Evolutionary conservation across 2,329 filamentous ascomycete species (phyloP).

Genomic region (Pseudogymnoascus sp.): DNA sequence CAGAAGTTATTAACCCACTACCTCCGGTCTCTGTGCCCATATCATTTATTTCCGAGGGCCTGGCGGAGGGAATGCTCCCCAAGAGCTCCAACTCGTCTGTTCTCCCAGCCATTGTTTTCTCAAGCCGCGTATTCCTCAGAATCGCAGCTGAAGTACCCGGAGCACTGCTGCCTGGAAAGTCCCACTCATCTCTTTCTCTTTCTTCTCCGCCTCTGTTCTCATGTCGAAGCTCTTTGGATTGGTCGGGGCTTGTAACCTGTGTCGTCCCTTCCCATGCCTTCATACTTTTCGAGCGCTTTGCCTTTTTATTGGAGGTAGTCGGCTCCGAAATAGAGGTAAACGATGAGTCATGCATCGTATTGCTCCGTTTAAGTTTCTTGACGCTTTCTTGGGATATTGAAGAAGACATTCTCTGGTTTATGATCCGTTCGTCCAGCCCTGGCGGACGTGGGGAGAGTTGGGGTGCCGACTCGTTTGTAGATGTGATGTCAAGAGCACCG

Average conservation of each 20-base stretch:
- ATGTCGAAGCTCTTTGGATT: background rate
- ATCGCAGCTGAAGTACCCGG: background rate
- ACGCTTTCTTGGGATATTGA: background rate
- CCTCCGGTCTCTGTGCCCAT: background rate
- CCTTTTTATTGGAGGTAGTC: background rate
- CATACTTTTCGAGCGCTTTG: constrained; percentile 10
- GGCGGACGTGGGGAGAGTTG: constrained; percentile 3
- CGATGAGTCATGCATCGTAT: constrained; percentile 5
- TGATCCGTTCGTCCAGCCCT: constrained; percentile 3
- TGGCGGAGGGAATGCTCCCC: background rate
- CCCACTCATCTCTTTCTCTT: constrained; percentile 9
- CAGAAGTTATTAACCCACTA: constrained; percentile 6
- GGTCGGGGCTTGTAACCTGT: constrained; percentile 1
- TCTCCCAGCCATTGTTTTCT: background rate
- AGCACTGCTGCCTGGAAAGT: constrained; percentile 13
- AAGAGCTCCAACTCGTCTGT: background rate
- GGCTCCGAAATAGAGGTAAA: constrained; percentile 7
- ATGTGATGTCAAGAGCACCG: background rate
- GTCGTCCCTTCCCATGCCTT: constrained; percentile 7
- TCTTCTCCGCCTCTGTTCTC: background rate
- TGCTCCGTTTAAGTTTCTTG: constrained; percentile 7
- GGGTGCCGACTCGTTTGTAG: background rate
- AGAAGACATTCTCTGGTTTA: constrained; percentile 10
- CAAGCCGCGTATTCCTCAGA: background rate
- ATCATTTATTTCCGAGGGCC: background rate